Evolutionary conservation across 2,329 filamentous ascomycete species (phyloP).

Genomic region (Diaporthe destruens): DNA sequence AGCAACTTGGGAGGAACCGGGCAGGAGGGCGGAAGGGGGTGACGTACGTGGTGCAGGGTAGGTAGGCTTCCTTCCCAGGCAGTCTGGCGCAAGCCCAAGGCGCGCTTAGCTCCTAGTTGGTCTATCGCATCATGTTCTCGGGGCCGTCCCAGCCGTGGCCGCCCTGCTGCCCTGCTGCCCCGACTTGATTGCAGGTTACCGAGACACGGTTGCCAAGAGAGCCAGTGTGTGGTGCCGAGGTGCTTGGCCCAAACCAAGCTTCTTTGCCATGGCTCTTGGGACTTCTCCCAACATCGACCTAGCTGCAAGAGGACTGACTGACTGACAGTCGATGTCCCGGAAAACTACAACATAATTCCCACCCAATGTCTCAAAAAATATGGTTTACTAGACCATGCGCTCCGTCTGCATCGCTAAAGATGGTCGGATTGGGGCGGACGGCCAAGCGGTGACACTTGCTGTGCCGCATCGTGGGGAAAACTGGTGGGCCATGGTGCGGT

Average conservation of each 20-base stretch:
- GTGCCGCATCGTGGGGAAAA: slow-evolving; percentile 25
- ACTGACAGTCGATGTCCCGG: too few species aligned
- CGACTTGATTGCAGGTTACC: background rate
- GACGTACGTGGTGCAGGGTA: slow-evolving; percentile 33
- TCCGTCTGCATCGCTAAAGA: background rate
- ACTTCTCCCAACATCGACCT: background rate
- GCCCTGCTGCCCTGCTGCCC: background rate
- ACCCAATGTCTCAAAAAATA: background rate
- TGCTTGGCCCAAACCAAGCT: slow-evolving; percentile 29
- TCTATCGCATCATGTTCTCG: slow-evolving; percentile 15
- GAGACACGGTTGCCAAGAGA: slow-evolving; percentile 10
- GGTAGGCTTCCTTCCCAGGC: background rate
- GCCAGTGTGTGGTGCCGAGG: slow-evolving; percentile 16
- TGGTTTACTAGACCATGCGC: background rate
- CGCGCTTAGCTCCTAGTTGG: background rate
- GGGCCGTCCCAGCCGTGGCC: background rate
- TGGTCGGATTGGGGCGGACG: background rate
- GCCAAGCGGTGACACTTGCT: slow-evolving; percentile 29
- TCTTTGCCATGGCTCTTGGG: slow-evolving; percentile 20
- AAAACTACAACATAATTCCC: background rate
- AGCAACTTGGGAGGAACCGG: slow-evolving; percentile 1
- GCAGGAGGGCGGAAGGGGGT: slow-evolving; percentile 1
- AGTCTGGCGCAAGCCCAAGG: slow-evolving; percentile 21
- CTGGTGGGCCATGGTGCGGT: background rate
- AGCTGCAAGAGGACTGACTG: background rate